Base-by-base conservation (phyloP, 2,329 filamentous ascomycete genomes). In the Triangularia setosa region DNA sequence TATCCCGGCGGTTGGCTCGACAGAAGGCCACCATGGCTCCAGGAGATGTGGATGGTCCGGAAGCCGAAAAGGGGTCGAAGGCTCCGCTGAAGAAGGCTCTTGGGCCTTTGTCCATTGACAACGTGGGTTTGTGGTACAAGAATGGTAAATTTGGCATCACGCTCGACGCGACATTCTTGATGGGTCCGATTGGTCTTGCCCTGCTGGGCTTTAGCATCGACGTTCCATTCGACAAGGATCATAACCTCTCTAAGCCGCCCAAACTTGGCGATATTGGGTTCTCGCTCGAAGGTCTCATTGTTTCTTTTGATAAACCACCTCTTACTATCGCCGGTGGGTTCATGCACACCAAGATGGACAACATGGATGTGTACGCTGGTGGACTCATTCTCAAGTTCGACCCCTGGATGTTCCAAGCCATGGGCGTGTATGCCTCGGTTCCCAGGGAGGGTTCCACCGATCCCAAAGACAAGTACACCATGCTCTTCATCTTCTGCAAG, bases 101-200 rank as follows among this genome's bases (percentile, higher is more conserved):
- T 4, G 62, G 62, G 4, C 56, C 57, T 7, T 24, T 63, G 7
- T 23, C 40, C 9, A 54, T 63, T 24, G 27, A 35, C 9, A 60
- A 56, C 62, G 28, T 63, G 21, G 62, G 62, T 2, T 28, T 63
- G 11, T 3, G 12, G 5, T 60, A 23, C 25, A 25, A 60, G 18
- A n/a, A 54, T 7, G n/a, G 35, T 25, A 18, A 21, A 3, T 27
- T 63, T 3, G 23, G n/a, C 56, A 25, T 63, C 44, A 12, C 14
- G 18, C 56, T 63, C 4, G 62, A 63, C 23, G 57, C 30, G 16
- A 54, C 52, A 8, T 25, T 56, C 56, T 28, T 40, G 3, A 9
- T 63, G n/a, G 62, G 62, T 12, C 62, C 62, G 9, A 59, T 63
- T 21, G 62, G 52, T 9, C 23, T 63, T n/a, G 44, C 27, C 5